phyloP scores from a whole-genome alignment of 1,139 yeast genomes.

The Meyerozyma sp. region DNA sequence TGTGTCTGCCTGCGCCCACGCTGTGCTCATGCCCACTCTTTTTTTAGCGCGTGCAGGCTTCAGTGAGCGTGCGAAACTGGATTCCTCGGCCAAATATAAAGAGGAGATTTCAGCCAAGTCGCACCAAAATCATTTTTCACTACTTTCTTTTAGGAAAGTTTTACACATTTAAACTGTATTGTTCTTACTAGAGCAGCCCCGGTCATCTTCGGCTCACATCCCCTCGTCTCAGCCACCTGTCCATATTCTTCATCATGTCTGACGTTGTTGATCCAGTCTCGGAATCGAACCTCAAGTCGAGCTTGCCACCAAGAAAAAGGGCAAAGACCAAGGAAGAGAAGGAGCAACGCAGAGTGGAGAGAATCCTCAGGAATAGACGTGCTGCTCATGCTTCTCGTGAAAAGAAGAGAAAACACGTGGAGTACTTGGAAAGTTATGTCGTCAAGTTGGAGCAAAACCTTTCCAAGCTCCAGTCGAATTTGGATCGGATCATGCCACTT shows the following conservation, averaged over 20 bases:
- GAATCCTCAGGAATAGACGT: conserved; percentile 87
- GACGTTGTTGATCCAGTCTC: conserved; percentile 4
- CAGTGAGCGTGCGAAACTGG: neutral
- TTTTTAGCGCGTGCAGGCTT: neutral
- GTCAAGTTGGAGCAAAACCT: conserved; percentile 41
- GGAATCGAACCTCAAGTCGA: conserved; percentile 26
- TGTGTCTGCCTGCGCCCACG: neutral
- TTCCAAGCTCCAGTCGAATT: conserved; percentile 19
- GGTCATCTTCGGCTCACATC: neutral
- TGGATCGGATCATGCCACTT: conserved; percentile 7
- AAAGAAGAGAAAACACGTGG: conserved; percentile 90
- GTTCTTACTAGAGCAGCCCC: neutral
- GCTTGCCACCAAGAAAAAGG: conserved; percentile 90
- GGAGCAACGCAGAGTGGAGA: conserved; percentile 90
- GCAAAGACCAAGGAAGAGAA: conserved; percentile 96
- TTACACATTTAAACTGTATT: neutral
- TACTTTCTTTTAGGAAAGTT: neutral
- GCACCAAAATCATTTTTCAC: neutral
- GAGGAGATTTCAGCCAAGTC: neutral
- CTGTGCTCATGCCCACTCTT: neutral
- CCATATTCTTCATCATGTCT: conserved; percentile 3
- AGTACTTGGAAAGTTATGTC: conserved; percentile 69
- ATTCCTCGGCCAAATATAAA: neutral
- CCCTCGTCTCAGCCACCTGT: neutral
- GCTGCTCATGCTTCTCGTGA: conserved; percentile 98